Evolutionary conservation across 768 basidiomycete species (phyloP).

Genomic region (Leucosporidium scottii): DNA sequence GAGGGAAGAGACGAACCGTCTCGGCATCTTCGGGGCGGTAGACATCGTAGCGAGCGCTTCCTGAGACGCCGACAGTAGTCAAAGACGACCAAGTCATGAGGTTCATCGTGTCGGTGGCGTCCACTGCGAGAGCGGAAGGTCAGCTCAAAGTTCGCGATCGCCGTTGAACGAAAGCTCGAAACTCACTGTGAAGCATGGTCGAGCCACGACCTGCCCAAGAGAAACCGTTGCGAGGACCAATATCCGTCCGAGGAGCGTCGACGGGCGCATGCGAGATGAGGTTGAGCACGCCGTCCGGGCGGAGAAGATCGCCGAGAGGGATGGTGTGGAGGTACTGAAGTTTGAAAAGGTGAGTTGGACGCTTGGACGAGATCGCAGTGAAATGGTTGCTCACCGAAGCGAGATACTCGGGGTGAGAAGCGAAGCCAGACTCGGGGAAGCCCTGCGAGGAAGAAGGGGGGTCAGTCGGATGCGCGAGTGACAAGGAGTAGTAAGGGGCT

Average conservation of each 20-base stretch:
- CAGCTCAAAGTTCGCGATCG: not conserved
- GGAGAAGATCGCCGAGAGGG: conserved; percentile 18
- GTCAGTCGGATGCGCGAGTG: no score
- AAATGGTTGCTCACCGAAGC: not conserved
- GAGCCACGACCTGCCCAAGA: conserved; percentile 24
- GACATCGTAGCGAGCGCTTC: not conserved
- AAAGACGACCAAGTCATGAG: conserved; percentile 15
- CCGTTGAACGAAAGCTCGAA: not conserved
- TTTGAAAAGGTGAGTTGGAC: not conserved
- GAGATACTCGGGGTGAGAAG: not conserved
- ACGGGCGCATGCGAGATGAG: conserved; percentile 19
- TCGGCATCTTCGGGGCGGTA: not conserved
- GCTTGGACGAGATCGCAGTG: no score
- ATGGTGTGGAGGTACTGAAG: conserved; percentile 13
- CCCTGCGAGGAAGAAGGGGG: not conserved
- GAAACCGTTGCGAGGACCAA: conserved; percentile 1
- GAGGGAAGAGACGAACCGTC: not conserved
- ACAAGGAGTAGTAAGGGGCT: not conserved
- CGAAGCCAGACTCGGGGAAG: conserved; percentile 4
- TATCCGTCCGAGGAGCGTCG: conserved; percentile 13
- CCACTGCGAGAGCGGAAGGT: not conserved
- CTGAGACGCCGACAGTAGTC: not conserved
- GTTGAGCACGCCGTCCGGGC: conserved; percentile 23
- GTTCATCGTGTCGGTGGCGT: conserved; percentile 7
- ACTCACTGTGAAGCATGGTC: conserved; percentile 14